These are phyloP conservation scores for Hygrophila difformis DNA, from an alignment of 257 asterid genomes.

Conservation along the genomic window DNA sequence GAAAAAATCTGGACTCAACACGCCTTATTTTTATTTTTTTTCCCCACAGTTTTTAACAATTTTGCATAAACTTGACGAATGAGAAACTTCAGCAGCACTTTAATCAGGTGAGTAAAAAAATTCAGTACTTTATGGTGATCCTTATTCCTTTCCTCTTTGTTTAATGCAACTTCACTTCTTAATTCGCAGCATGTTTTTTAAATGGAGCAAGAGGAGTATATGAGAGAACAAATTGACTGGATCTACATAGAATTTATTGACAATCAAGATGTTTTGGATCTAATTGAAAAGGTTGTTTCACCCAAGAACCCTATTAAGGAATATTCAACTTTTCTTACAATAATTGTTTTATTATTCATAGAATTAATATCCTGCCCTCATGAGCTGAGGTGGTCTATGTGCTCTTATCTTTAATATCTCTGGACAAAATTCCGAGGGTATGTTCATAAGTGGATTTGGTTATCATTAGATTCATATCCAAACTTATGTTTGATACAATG, in stretches of 20 bases:
- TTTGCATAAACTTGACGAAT: constrained; percentile 92
- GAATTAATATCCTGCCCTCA: no score
- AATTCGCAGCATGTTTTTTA: constrained; percentile 88
- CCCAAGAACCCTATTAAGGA: no score
- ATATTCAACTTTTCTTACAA: no score
- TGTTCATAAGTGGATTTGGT: no score
- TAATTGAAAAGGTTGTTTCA: constrained; percentile 72
- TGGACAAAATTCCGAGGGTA: no score
- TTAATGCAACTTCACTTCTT: constrained; percentile 3
- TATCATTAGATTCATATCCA: no score
- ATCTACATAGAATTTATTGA: constrained; percentile 98
- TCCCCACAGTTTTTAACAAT: constrained; percentile 81
- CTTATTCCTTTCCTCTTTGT: neutral
- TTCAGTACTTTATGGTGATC: neutral
- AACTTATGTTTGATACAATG: no score
- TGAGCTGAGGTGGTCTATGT: no score
- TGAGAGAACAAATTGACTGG: constrained; percentile 96
- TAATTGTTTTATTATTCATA: no score
- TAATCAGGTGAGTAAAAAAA: constrained; percentile 58
- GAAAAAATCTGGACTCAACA: no score
- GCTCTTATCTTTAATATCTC: no score
- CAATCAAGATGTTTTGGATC: constrained; percentile 88
- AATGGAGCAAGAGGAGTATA: constrained; percentile 99
- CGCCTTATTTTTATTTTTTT: no score
- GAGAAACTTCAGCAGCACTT: constrained; percentile 99